Evolutionary conservation across 805 yeast species (phyloP).

Genomic region (Barnettozyma vustinii): DNA sequence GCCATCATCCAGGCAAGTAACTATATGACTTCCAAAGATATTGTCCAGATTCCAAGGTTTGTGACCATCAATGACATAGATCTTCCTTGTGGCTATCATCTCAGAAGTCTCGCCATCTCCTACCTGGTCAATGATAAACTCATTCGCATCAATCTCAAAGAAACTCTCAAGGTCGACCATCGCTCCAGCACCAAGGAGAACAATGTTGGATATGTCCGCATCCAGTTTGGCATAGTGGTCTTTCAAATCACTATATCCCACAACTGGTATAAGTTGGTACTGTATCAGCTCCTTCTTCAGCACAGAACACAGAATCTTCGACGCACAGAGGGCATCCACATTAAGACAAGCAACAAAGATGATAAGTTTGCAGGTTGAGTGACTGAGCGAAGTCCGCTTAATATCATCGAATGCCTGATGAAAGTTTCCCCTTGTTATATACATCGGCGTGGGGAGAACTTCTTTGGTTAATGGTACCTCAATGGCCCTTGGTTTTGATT

Average conservation of each 20-base stretch:
- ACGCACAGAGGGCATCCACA: conserved; percentile 88
- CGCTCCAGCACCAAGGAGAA: conserved; percentile 91
- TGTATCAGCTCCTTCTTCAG: conserved; percentile 80
- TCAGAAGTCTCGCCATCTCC: conserved; percentile 20
- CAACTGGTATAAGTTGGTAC: conserved; percentile 85
- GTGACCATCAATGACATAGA: conserved; percentile 86
- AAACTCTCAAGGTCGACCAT: conserved; percentile 78
- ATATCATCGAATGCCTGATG: conserved; percentile 63
- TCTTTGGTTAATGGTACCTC: not conserved
- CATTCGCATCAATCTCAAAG: conserved; percentile 55
- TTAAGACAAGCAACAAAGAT: conserved; percentile 86
- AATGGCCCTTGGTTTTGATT: not conserved
- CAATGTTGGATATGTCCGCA: conserved; percentile 65
- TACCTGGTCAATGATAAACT: conserved; percentile 30
- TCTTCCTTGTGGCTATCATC: conserved; percentile 43
- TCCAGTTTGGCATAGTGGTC: conserved; percentile 61
- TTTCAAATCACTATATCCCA: conserved; percentile 80
- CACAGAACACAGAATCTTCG: conserved; percentile 64
- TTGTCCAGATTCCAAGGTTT: conserved; percentile 97
- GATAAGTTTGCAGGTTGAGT: conserved; percentile 78
- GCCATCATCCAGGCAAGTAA: conserved; percentile 88
- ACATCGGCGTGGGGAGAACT: conserved; percentile 42
- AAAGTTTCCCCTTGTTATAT: conserved; percentile 66
- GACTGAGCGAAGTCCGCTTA: conserved; percentile 69
- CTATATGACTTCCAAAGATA: conserved; percentile 72